Percentiles rank a stretch among this genome's conserved stretches.
phyloP scores from a whole-genome alignment of 805 yeast genomes.

The Candida awuae region DNA sequence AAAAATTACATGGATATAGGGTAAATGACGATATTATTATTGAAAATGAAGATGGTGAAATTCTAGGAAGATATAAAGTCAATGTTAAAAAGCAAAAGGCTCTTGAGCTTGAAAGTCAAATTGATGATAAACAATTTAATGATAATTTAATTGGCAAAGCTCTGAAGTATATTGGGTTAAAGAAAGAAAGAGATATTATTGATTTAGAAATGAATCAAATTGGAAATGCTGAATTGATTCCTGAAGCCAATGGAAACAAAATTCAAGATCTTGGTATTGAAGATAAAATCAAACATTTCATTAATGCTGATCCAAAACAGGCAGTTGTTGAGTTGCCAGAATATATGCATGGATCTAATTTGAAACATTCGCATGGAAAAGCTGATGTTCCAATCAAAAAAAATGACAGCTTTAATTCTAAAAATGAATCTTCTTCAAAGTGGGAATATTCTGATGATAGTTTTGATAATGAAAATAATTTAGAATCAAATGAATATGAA shows the following conservation, averaged over 20 bases:
- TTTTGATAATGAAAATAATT: slow-evolving; percentile 18
- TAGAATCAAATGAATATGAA: slow-evolving; percentile 22
- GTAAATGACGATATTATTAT: slow-evolving; percentile 70
- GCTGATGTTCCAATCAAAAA: too few relatives aligned
- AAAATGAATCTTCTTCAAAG: not conserved
- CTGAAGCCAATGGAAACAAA: slow-evolving; percentile 11
- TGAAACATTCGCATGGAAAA: too few relatives aligned
- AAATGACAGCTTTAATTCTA: too few relatives aligned
- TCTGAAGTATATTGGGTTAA: slow-evolving; percentile 22
- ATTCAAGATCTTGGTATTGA: slow-evolving; percentile 18
- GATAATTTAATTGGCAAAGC: slow-evolving; percentile 16
- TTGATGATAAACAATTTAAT: slow-evolving; percentile 7
- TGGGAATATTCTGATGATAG: not conserved
- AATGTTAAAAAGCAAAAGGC: slow-evolving; percentile 34
- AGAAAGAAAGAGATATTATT: slow-evolving; percentile 12
- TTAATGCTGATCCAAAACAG: slow-evolving; percentile 20
- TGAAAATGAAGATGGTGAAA: slow-evolving; percentile 89
- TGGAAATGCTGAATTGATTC: slow-evolving; percentile 18
- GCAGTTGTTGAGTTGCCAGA: slow-evolving; percentile 14
- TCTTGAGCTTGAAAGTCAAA: slow-evolving; percentile 4
- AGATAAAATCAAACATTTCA: slow-evolving; percentile 20
- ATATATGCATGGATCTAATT: not conserved
- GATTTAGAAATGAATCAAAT: slow-evolving; percentile 20
- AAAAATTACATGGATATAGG: slow-evolving; percentile 60
- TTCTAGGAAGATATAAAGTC: slow-evolving; percentile 72